A percentile compares a stretch with the other conserved stretches of the same genome.
Evolutionary conservation across 176 grass and related monocot genomes (phyloP).

Genomic region (Dactylis glomerata): DNA sequence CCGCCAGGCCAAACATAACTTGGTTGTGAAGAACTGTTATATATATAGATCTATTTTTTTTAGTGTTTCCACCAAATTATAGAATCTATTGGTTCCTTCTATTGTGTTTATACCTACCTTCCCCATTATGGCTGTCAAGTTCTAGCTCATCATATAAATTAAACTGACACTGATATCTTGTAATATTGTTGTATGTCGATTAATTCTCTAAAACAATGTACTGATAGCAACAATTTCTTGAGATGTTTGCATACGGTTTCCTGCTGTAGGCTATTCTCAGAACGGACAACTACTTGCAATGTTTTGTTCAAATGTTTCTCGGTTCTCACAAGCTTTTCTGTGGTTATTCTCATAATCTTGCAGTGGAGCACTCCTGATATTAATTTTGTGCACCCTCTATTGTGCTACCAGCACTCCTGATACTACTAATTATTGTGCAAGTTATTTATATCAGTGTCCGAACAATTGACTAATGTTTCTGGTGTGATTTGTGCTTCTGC

Average conservation of each 20-base stretch:
- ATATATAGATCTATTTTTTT: background rate
- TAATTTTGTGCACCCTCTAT: constrained; percentile 2
- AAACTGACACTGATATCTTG: background rate
- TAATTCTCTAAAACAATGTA: background rate
- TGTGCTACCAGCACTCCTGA: background rate
- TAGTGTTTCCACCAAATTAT: background rate
- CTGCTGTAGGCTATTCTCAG: too few relatives aligned
- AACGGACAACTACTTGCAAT: background rate
- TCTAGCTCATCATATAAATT: background rate
- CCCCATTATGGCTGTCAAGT: background rate
- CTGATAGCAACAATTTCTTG: background rate
- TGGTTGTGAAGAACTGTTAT: background rate
- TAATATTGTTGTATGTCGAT: too few relatives aligned
- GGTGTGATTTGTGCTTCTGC: too few relatives aligned
- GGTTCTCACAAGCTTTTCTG: background rate
- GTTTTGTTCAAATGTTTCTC: background rate
- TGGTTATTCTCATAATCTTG: background rate
- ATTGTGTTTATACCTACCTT: background rate
- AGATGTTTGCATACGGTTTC: too few relatives aligned
- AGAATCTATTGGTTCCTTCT: background rate
- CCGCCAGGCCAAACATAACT: background rate
- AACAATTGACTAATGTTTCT: too few relatives aligned
- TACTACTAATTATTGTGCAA: too few relatives aligned
- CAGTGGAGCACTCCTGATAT: background rate
- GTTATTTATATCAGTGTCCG: too few relatives aligned